Conservation (phyloP, 2,329 filamentous ascomycete species). For the Fusarium foetens region DNA sequence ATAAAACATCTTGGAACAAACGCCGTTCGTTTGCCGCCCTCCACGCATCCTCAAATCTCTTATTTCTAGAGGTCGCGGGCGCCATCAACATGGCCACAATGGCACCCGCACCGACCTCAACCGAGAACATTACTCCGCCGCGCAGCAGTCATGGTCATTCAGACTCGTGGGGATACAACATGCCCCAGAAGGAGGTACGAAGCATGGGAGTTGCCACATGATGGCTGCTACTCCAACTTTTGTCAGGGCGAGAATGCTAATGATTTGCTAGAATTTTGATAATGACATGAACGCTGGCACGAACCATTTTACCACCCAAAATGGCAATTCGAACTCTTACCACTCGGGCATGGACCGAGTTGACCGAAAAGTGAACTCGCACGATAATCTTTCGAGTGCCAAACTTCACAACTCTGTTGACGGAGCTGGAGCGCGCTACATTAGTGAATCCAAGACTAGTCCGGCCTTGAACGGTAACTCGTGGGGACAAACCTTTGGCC, state of each 20-base stretch:
- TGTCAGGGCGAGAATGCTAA: conserved; percentile 24
- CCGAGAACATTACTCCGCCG: conserved; percentile 60
- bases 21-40: conserved; percentile 1
- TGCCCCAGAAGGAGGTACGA: conserved; percentile 53
- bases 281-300: conserved; percentile 28
- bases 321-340: conserved; percentile 43
- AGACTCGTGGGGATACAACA: conserved; percentile 56
- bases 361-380: conserved; percentile 52
- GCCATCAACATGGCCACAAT: conserved; percentile 61
- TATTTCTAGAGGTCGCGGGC: conserved; percentile 44
- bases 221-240: not conserved
- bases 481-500: conserved; percentile 21
- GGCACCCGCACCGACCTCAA: conserved; percentile 60
- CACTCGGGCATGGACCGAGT: conserved; percentile 43
- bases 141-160: conserved; percentile 61
- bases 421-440: conserved; percentile 35
- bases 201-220: not conserved
- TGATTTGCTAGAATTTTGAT: conserved; percentile 34
- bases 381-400: conserved; percentile 46
- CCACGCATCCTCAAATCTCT: not conserved
- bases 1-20: not conserved
- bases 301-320: conserved; percentile 32
- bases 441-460: conserved; percentile 41
- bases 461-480: conserved; percentile 36
- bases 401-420: conserved; percentile 42